Base-by-base conservation (phyloP, 371 early-diverging fungal species). In the Batkoa obscura region DNA sequence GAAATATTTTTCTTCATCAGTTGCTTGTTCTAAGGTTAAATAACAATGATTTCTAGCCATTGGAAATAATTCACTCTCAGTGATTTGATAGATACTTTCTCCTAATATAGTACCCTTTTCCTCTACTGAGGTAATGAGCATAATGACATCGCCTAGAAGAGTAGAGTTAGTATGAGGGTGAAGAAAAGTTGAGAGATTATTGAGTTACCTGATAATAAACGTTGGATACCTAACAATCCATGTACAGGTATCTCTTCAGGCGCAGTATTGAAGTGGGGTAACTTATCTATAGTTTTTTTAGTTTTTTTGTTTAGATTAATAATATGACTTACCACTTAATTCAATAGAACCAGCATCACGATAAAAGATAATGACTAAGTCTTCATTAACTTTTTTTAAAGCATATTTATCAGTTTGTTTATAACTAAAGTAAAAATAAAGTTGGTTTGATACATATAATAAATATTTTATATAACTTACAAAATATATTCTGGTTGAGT, bases 1-100 rank as follows among this genome's bases (percentile, higher is more conserved):
- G 35, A 91, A 66, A 65, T 84, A 94, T 12, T 63, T 62, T 1
- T 78, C 69, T 62, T 95, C 95, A 55, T 90, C 88, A 2, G 72
- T 60, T 4, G 67, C 68, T 74, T 86, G 67, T 77, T 78, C 72
- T 78, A 75, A 15, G 63, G 60, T 36, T 73, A 74, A 0, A 68
- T 67, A 33, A 81, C 60, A 0, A 56, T 57, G 64, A 58, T 74
- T 70, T 17, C 65, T 66, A 2, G 78, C 74, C 13, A 86, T 69
- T 9, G 89, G 83, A 34, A 88, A 62, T 34, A 93, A 71, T 59
- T 71, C 71, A 62, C 84, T 80, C n/a, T 74, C 72, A 12, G 79
- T 75, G 15, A 88, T 71, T 34, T 72, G 71, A 69, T 79, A 93
- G 30, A 94, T 75, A 37, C 80, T 76, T 39, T 83, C 71, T 13